These are phyloP conservation scores for Oxyria digyna DNA, from an alignment of 148 eudicot genomes.

Conservation along the genomic window DNA sequence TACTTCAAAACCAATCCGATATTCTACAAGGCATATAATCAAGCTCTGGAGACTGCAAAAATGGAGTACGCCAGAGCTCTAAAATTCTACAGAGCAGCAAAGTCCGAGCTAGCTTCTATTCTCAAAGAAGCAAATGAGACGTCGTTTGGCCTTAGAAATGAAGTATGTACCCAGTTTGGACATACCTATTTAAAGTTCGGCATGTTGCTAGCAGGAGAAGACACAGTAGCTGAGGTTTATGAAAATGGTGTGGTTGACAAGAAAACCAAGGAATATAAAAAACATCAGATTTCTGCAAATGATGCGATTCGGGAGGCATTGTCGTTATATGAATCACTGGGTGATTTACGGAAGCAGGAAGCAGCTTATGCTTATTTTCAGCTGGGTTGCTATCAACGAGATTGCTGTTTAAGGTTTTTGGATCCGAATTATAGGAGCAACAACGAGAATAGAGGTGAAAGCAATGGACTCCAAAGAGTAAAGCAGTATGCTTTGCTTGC, in stretches of 20 bases:
- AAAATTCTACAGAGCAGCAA: constrained; percentile 69
- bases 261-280: constrained; percentile 38
- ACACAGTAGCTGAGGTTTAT: constrained; percentile 53
- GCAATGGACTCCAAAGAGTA: constrained; percentile 39
- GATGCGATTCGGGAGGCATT: constrained; percentile 90
- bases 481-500: constrained; percentile 82
- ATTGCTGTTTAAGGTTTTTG: constrained; percentile 66
- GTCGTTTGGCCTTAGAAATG: constrained; percentile 35
- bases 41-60: constrained; percentile 63
- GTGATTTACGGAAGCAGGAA: constrained; percentile 82
- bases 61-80: constrained; percentile 60
- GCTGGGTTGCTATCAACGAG: constrained; percentile 78
- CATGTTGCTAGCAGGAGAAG: constrained; percentile 77
- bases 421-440: constrained; percentile 32
- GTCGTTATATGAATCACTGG: constrained; percentile 68
- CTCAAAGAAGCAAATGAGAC: constrained; percentile 28
- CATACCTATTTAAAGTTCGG: constrained; percentile 93
- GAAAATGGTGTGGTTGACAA: constrained; percentile 26
- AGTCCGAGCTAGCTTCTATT: constrained; percentile 35
- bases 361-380: constrained; percentile 92
- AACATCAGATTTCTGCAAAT: constrained; percentile 70
- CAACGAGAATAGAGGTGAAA: constrained; percentile 36
- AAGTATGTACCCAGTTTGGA: constrained; percentile 78
- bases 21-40: constrained; percentile 40
- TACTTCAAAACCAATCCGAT: constrained; percentile 35